Conservation (phyloP, 768 basidiomycete genomes). For the Collybia sordida region DNA sequence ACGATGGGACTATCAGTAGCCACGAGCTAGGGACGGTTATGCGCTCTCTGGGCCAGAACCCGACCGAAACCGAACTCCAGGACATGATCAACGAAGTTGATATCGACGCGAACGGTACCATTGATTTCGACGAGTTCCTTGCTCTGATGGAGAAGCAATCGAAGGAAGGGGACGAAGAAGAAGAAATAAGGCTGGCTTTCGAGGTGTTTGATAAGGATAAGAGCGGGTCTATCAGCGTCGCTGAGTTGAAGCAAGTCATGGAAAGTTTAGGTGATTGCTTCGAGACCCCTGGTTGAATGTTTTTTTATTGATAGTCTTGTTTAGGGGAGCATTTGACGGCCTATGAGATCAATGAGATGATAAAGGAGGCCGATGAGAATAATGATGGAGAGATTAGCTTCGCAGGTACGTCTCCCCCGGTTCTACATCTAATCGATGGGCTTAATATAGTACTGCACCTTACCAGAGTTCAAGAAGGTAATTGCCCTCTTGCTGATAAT, state of each 20-base stretch:
- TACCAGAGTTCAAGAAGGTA: constrained; percentile 15
- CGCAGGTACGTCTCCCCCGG: constrained; percentile 45
- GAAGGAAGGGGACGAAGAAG: constrained; percentile 38
- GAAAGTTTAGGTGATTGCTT: constrained; percentile 73
- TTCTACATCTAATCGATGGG: background rate
- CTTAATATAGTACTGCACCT: background rate
- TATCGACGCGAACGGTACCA: constrained; percentile 41
- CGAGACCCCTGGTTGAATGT: background rate
- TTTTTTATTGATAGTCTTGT: background rate
- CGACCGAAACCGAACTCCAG: constrained; percentile 47
- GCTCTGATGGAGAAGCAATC: constrained; percentile 45
- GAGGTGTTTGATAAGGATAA: constrained; percentile 92
- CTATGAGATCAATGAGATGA: constrained; percentile 86
- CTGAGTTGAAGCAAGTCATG: constrained; percentile 94
- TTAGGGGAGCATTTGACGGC: constrained; percentile 67
- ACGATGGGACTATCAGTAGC: constrained; percentile 50
- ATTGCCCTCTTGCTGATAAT: background rate
- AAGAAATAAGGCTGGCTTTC: constrained; percentile 49
- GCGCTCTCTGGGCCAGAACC: constrained; percentile 48
- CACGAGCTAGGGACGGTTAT: constrained; percentile 49
- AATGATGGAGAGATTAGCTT: constrained; percentile 87
- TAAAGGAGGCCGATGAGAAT: constrained; percentile 83
- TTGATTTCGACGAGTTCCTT: constrained; percentile 49
- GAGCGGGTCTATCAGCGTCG: constrained; percentile 86
- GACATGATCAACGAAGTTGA: constrained; percentile 53